phyloP scores from a whole-genome alignment of 1,284 basidiomycete species.

The Fistulinella cinereoalba region DNA sequence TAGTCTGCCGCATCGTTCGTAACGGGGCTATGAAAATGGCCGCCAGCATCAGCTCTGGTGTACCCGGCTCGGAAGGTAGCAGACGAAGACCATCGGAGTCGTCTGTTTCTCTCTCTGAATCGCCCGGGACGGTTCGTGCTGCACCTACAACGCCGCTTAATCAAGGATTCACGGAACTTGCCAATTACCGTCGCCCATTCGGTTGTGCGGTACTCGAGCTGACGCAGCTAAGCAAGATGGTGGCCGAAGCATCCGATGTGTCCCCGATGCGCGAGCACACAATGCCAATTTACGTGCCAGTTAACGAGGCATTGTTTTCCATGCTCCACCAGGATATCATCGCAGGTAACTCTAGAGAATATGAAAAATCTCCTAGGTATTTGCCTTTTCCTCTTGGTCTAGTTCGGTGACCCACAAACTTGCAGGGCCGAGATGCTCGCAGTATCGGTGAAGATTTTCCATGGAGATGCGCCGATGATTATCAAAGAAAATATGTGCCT shows the following conservation, averaged over 20 bases:
- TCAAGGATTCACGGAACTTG: slow-evolving; percentile 33
- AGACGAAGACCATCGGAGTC: slow-evolving; percentile 54
- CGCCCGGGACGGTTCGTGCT: slow-evolving; percentile 22
- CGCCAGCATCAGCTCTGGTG: slow-evolving; percentile 50
- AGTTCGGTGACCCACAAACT: slow-evolving; percentile 9
- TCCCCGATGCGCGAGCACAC: slow-evolving; percentile 69
- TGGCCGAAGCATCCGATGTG: slow-evolving; percentile 57
- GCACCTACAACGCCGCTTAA: slow-evolving; percentile 12
- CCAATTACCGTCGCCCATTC: slow-evolving; percentile 82
- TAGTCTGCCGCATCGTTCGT: slow-evolving; percentile 89
- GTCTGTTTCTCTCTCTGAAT: slow-evolving; percentile 35
- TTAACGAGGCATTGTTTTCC: slow-evolving; percentile 84
- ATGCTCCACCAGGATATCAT: slow-evolving; percentile 96
- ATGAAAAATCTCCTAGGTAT: slow-evolving; percentile 80
- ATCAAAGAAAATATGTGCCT: slow-evolving; percentile 84
- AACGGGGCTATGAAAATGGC: slow-evolving; percentile 85
- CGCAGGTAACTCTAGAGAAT: slow-evolving; percentile 74
- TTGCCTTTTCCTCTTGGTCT: slow-evolving; percentile 17
- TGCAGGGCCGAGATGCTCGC: slow-evolving; percentile 79
- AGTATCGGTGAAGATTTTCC: slow-evolving; percentile 88
- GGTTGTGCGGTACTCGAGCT: slow-evolving; percentile 92
- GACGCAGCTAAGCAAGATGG: slow-evolving; percentile 69
- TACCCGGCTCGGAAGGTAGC: slow-evolving; percentile 38
- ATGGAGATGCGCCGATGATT: slow-evolving; percentile 75
- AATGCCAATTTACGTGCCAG: slow-evolving; percentile 88